Base-by-base conservation (phyloP, 2,329 filamentous ascomycete genomes). In the Dryadomyces quercus-mongolicae region DNA sequence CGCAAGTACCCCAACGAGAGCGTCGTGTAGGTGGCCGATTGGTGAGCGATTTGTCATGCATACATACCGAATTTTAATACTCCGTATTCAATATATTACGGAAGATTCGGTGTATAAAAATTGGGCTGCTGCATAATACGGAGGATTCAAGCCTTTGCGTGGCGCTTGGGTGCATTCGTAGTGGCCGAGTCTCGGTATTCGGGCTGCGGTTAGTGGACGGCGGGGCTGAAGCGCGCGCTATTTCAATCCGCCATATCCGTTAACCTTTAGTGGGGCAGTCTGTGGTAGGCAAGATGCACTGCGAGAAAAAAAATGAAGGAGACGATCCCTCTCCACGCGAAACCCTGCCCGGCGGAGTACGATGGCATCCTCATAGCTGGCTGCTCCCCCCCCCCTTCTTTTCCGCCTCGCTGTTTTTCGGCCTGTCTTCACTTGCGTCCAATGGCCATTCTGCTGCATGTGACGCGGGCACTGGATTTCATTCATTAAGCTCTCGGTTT, bases 1-100 rank as follows among this genome's bases (percentile, higher is more conserved):
- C 78, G 74, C 62, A 80, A 76, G 59, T 91, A 85, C 60, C 86
- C 85, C 0, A 75, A 88, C 57, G 78, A 84, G 55, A 75, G 72
- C 62, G 66, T 87, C 3, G 62, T 64, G 9, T 64, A 50, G 18
- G 3, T 6, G 16, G 12, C 25, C 25, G 25, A 31, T 31, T 31
- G 25, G 25, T 31, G 25, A 8, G 8, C 25, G 25, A 31, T 31
- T 31, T 31, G 25, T 31, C 25, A 31, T 31, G 25, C 25, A 31
- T 4, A 31, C 25, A 4, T 8, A n/a, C n/a, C n/a, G n/a, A n/a
- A n/a, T 31, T 31, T 31, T 8, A 4, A 8, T 31, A 31, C 25
- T 31, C 25, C 25, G 25, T 31, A 31, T 31, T 31, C 25, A 31
- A 31, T 31, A 31, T 31, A 31, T 31, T 31, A 31, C 8, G 25